Conservation (phyloP, 768 basidiomycete species). For the Trametes punicea region DNA sequence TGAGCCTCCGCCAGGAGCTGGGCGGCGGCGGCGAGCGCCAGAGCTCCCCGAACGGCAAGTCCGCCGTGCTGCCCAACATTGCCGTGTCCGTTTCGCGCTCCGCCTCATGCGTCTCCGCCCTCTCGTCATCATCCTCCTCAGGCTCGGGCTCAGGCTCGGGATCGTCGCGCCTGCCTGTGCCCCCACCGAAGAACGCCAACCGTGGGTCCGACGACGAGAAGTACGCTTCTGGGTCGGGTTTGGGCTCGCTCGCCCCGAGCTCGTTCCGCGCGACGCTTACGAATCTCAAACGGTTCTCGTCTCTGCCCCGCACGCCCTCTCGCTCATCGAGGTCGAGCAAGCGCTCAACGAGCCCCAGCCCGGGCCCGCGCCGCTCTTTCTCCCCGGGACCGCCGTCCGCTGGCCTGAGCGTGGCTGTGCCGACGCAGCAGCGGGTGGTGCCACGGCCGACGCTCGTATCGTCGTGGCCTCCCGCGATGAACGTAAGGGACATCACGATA, state of each 20-base stretch:
- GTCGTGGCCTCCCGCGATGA: constrained; percentile 63
- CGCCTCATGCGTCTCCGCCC: constrained; percentile 8
- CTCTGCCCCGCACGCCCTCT: constrained; percentile 69
- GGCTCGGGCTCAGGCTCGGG: constrained; percentile 7
- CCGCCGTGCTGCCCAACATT: not conserved
- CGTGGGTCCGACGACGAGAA: constrained; percentile 17
- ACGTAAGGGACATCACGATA: constrained; percentile 58
- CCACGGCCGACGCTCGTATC: constrained; percentile 32
- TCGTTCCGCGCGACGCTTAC: constrained; percentile 27
- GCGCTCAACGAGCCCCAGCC: constrained; percentile 10
- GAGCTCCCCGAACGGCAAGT: constrained; percentile 24
- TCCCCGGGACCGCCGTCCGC: constrained; percentile 14
- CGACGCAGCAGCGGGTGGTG: not conserved
- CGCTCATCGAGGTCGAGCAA: constrained; percentile 36
- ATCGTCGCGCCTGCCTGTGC: constrained; percentile 14
- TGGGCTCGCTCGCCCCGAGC: constrained; percentile 2
- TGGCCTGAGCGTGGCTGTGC: not conserved
- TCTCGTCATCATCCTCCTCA: constrained; percentile 14
- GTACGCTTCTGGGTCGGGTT: not conserved
- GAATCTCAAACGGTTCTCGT: constrained; percentile 44
- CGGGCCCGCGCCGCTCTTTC: constrained; percentile 16
- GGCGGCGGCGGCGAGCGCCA: not conserved
- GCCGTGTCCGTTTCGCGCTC: constrained; percentile 8
- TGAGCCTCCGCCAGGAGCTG: constrained; percentile 22
- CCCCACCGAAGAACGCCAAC: constrained; percentile 19